phyloP scores from a whole-genome alignment of 805 yeast species.

The Sugiyamaella americana region DNA sequence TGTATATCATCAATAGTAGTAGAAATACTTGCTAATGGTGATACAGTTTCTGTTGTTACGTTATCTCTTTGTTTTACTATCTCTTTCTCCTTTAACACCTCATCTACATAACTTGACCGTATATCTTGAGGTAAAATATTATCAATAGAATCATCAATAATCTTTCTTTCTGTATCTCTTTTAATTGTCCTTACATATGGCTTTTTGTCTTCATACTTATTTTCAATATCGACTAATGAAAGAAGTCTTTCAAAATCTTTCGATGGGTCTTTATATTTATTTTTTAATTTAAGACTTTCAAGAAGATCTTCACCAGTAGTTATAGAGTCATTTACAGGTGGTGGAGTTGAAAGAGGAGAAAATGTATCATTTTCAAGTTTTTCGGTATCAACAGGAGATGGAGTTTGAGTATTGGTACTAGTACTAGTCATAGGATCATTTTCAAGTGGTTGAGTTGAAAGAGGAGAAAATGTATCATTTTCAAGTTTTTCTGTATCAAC shows the following conservation, averaged over 20 bases:
- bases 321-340: not conserved
- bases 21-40: not conserved
- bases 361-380: not conserved
- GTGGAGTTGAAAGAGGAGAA: not conserved
- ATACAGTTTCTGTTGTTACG: not conserved
- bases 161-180: not conserved
- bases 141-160: not conserved
- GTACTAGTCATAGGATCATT: too few species aligned
- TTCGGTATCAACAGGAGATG: not conserved
- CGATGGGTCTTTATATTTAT: not conserved
- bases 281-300: not conserved
- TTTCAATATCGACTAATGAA: constrained; percentile 1
- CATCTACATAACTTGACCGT: not conserved
- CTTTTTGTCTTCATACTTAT: too few species aligned
- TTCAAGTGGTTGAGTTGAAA: too few species aligned
- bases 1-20: too few species aligned
- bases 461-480: not conserved
- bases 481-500: not conserved
- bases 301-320: not conserved
- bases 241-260: constrained; percentile 3
- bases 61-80: not conserved
- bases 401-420: too few species aligned
- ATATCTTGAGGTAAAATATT: not conserved
- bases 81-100: constrained; percentile 2
- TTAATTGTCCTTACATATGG: not conserved